Conservation (phyloP, 306 rosid genomes). For the Dalbergia cultrata region DNA sequence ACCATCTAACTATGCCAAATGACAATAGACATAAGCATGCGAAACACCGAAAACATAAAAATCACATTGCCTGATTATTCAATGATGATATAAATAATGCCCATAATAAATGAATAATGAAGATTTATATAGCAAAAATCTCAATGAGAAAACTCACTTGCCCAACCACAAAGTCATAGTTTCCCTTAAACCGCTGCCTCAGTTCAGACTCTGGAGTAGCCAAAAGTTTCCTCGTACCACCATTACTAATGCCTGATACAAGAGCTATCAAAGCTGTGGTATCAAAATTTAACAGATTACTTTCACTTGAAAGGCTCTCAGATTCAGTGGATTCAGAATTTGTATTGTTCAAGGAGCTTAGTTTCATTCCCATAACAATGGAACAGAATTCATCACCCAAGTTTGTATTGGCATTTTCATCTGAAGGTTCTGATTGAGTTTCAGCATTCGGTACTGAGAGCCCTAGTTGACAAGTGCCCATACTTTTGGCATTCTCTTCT, state of each 20-base stretch:
- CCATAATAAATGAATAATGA: not conserved
- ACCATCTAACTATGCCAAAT: not conserved
- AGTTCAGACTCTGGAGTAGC: constrained; percentile 76
- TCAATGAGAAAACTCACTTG: constrained; percentile 65
- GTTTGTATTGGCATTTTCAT: constrained; percentile 35
- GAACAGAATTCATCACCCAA: constrained; percentile 56
- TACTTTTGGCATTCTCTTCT: constrained; percentile 13
- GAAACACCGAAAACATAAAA: constrained; percentile 15
- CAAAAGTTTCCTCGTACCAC: constrained; percentile 71
- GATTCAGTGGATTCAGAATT: constrained; percentile 35
- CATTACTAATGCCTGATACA: constrained; percentile 90
- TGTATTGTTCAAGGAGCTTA: constrained; percentile 37
- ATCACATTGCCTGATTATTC: not conserved
- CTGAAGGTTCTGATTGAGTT: constrained; percentile 38
- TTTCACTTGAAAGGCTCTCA: constrained; percentile 44
- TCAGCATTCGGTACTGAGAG: constrained; percentile 42
- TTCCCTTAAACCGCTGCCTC: constrained; percentile 85
- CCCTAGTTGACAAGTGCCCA: constrained; percentile 31
- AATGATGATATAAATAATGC: not conserved
- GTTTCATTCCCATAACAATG: constrained; percentile 59
- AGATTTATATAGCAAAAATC: constrained; percentile 36
- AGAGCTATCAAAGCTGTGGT: constrained; percentile 95
- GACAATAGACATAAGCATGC: constrained; percentile 1
- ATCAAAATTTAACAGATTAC: constrained; percentile 73
- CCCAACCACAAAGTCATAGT: constrained; percentile 82